These are phyloP conservation scores for Penicillium hordei DNA, from an alignment of 2,329 filamentous ascomycete species.

Conservation along the genomic window DNA sequence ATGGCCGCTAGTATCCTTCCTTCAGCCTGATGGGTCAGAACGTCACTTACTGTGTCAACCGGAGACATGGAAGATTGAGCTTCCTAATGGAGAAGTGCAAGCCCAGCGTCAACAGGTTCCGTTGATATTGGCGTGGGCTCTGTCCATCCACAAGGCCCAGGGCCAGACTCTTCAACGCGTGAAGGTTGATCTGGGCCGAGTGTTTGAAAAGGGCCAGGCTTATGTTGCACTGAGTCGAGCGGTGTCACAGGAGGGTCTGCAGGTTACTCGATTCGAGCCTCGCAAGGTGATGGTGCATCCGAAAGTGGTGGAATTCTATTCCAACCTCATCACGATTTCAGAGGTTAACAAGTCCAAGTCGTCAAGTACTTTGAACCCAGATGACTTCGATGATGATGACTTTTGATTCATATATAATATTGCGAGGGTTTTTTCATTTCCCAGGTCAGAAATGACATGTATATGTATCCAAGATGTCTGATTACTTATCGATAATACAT, in stretches of 20 bases:
- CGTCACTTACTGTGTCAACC: slow-evolving; percentile 77
- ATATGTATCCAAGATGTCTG: not conserved
- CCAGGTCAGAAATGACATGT: not conserved
- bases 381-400: slow-evolving; percentile 31
- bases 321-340: slow-evolving; percentile 73
- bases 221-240: slow-evolving; percentile 96
- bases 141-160: slow-evolving; percentile 97
- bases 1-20: slow-evolving; percentile 84
- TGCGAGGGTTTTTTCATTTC: not conserved
- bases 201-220: slow-evolving; percentile 96
- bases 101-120: slow-evolving; percentile 81
- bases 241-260: slow-evolving; percentile 79
- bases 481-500: not conserved
- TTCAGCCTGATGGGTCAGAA: slow-evolving; percentile 72
- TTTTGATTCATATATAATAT: slow-evolving; percentile 50
- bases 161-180: slow-evolving; percentile 92
- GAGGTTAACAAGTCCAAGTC: slow-evolving; percentile 38
- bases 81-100: slow-evolving; percentile 92
- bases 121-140: slow-evolving; percentile 90
- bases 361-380: slow-evolving; percentile 33
- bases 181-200: slow-evolving; percentile 85
- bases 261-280: slow-evolving; percentile 85
- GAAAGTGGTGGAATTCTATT: slow-evolving; percentile 81
- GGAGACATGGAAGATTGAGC: slow-evolving; percentile 94
- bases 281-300: slow-evolving; percentile 92